These are phyloP conservation scores for Tetradesmus lagerheimii DNA, from an alignment of 139 green algal genomes.

Conservation along the genomic window DNA sequence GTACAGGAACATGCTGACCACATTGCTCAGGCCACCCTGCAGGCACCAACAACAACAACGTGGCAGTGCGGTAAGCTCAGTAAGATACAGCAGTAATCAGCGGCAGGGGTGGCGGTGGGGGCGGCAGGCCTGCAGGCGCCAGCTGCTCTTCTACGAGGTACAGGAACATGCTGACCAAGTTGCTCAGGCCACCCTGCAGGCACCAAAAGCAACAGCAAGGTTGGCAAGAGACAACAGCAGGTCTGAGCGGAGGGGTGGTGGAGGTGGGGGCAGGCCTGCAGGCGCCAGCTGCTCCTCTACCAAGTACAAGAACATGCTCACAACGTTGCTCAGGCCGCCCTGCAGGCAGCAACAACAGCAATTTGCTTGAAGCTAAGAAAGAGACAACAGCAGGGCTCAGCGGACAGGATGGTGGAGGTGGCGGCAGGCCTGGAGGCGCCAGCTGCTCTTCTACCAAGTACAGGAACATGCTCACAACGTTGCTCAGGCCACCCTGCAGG, in stretches of 20 bases:
- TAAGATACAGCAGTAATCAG: neutral
- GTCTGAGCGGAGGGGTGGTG: no score
- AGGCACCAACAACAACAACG: neutral
- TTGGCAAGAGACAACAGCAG: no score
- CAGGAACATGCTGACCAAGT: constrained; percentile 91
- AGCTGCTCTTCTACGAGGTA: constrained; percentile 89
- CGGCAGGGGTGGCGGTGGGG: no score
- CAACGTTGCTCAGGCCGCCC: constrained; percentile 82
- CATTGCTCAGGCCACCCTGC: constrained; percentile 83
- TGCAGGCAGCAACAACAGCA: constrained; percentile 56
- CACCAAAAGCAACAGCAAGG: neutral
- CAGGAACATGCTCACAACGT: constrained; percentile 91
- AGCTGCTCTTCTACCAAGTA: constrained; percentile 89
- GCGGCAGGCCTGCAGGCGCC: constrained; percentile 6
- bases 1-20: constrained; percentile 93
- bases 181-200: constrained; percentile 77
- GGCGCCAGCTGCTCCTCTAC: constrained; percentile 73
- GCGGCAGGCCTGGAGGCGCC: constrained; percentile 11
- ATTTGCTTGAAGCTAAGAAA: neutral
- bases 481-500: constrained; percentile 77
- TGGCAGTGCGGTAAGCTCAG: no score
- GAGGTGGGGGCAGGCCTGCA: no score
- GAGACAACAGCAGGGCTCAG: neutral
- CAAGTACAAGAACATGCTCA: constrained; percentile 93
- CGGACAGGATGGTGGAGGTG: constrained; percentile 52